Conservation (phyloP, 192 early-diverging fungal species). For the Diversispora epigaea region DNA sequence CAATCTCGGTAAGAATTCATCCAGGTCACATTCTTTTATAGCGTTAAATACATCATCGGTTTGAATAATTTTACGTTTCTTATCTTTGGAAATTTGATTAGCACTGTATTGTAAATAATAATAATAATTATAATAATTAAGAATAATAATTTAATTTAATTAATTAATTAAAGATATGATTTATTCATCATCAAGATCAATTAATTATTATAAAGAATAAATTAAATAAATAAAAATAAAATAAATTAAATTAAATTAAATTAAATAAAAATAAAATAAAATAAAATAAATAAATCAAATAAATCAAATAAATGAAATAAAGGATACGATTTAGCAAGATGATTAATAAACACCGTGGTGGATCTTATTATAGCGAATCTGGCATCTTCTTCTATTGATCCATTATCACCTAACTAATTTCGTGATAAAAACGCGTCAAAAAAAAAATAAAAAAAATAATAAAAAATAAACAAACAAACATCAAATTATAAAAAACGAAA, state of each 20-base stretch:
- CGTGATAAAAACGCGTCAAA: not conserved
- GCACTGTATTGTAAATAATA: not conserved
- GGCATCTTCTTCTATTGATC: conserved; percentile 13
- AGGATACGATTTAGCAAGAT: conserved; percentile 10
- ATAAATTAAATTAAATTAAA: not conserved
- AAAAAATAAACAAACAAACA: not conserved
- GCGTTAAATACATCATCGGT: conserved; percentile 6
- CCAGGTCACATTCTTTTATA: not conserved
- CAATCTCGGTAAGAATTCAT: conserved; percentile 15
- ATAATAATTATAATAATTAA: too few species aligned
- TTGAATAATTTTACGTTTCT: conserved; percentile 15
- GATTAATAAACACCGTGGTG: conserved; percentile 10
- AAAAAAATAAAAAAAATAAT: too few species aligned
- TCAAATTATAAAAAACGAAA: not conserved
- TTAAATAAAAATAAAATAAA: too few species aligned
- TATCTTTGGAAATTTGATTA: conserved; percentile 6
- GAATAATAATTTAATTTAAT: not conserved
- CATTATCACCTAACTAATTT: not conserved
- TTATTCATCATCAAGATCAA: too few species aligned
- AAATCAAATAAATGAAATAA: not conserved
- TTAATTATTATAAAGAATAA: not conserved
- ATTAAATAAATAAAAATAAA: not conserved
- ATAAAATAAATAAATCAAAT: not conserved
- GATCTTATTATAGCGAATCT: conserved; percentile 13
- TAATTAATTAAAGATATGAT: not conserved